phyloP scores from a whole-genome alignment of 768 basidiomycete genomes.

The Termitomyces sp. region DNA sequence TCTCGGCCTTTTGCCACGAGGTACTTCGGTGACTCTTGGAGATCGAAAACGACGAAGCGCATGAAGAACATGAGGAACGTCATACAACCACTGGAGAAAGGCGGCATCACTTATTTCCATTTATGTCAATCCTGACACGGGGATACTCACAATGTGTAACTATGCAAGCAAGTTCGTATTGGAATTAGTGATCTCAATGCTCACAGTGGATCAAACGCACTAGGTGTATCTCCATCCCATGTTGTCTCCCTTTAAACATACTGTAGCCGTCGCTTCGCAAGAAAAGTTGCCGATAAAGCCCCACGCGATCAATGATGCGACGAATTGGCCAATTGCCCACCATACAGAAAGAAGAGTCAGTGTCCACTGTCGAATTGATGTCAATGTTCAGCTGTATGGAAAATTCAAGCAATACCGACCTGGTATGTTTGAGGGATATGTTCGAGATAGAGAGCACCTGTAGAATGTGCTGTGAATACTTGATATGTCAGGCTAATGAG shows the following conservation, averaged over 20 bases:
- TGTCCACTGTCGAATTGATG: conserved; percentile 32
- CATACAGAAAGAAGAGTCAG: conserved; percentile 48
- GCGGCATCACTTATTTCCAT: not conserved
- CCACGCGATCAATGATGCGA: conserved; percentile 48
- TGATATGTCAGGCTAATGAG: not conserved
- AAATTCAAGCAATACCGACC: conserved; percentile 15
- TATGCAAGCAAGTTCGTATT: conserved; percentile 8
- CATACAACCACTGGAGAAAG: conserved; percentile 34
- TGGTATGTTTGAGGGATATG: conserved; percentile 37
- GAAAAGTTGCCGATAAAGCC: conserved; percentile 52
- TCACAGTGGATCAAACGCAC: conserved; percentile 21
- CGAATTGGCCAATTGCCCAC: conserved; percentile 48
- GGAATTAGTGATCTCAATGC: not conserved
- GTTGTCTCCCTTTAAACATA: conserved; percentile 41
- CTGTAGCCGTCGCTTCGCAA: conserved; percentile 29
- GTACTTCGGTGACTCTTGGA: conserved; percentile 61
- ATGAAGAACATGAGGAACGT: conserved; percentile 48
- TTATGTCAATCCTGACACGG: not conserved
- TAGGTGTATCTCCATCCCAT: conserved; percentile 59
- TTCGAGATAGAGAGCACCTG: conserved; percentile 39
- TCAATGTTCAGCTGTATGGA: not conserved
- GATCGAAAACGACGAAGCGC: conserved; percentile 51
- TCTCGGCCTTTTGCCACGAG: conserved; percentile 52
- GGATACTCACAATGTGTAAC: conserved; percentile 31
- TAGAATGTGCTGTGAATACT: not conserved